Conservation (phyloP, 345 rosid genomes). For the Angophora floribunda region DNA sequence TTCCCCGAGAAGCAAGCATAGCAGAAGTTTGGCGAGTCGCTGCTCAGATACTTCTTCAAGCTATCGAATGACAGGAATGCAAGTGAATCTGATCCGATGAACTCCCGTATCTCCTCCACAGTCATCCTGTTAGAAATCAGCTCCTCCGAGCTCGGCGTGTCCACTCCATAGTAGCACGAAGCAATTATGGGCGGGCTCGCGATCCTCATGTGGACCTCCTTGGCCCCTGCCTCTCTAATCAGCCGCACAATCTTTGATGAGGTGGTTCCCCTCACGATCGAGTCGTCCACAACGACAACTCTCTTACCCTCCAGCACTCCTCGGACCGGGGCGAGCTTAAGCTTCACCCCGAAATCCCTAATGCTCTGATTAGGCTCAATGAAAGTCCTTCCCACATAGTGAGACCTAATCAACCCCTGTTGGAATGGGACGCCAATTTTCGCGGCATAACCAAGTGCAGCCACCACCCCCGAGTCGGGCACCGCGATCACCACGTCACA, state of each 20-base stretch:
- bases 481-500: conserved; percentile 97
- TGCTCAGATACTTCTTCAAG: conserved; percentile 43
- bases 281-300: conserved; percentile 94
- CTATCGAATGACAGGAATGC: conserved; percentile 68
- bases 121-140: conserved; percentile 85
- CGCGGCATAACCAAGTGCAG: conserved; percentile 86
- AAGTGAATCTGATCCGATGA: conserved; percentile 74
- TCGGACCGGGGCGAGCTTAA: conserved; percentile 81
- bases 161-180: conserved; percentile 95
- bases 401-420: conserved; percentile 87
- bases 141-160: conserved; percentile 85
- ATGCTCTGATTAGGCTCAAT: conserved; percentile 93
- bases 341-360: conserved; percentile 94
- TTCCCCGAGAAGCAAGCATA: conserved; percentile 95
- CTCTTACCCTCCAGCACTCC: conserved; percentile 81
- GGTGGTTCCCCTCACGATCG: conserved; percentile 90
- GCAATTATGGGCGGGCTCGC: conserved; percentile 88
- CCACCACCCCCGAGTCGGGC: conserved; percentile 95
- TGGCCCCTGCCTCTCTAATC: conserved; percentile 86
- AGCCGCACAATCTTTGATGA: conserved; percentile 82
- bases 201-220: conserved; percentile 94
- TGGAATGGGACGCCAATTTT: conserved; percentile 84
- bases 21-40: conserved; percentile 52
- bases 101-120: conserved; percentile 67
- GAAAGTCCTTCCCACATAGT: conserved; percentile 91